Conservation (phyloP, 805 yeast genomes). For the Isabelozyma gotoi region DNA sequence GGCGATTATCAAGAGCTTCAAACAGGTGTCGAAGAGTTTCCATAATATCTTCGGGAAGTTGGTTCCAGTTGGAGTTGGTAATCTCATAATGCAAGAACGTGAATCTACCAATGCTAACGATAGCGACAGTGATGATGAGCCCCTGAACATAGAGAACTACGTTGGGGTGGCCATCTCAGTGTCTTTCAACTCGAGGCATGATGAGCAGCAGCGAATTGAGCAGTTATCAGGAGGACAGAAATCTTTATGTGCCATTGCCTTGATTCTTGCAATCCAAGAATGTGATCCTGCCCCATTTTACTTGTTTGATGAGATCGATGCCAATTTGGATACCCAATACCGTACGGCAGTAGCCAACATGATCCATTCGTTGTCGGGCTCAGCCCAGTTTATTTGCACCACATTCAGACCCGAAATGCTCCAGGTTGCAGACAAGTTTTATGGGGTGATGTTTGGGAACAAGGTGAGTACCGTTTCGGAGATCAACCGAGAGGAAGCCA, state of each 20-base stretch:
- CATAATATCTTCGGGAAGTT: conserved; percentile 71
- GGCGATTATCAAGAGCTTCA: conserved; percentile 78
- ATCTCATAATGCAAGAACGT: conserved; percentile 60
- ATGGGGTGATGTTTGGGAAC: conserved; percentile 81
- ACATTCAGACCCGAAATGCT: conserved; percentile 94
- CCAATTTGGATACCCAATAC: conserved; percentile 90
- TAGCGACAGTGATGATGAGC: conserved; percentile 15
- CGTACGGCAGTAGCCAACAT: conserved; percentile 81
- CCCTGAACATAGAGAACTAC: conserved; percentile 52
- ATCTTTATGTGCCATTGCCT: conserved; percentile 92
- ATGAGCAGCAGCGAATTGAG: conserved; percentile 85
- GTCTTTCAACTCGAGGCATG: conserved; percentile 80
- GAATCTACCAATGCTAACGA: conserved; percentile 9
- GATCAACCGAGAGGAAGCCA: conserved; percentile 70
- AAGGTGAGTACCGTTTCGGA: conserved; percentile 78
- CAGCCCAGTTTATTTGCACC: conserved; percentile 93
- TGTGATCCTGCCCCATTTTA: conserved; percentile 98
- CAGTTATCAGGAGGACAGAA: conserved; percentile 97
- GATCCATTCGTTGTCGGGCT: conserved; percentile 59
- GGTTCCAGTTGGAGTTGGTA: conserved; percentile 83
- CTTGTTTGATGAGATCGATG: conserved; percentile 94
- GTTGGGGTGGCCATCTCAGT: conserved; percentile 84
- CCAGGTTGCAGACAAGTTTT: conserved; percentile 80
- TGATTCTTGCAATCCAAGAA: conserved; percentile 88
- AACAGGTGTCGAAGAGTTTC: conserved; percentile 73